These are phyloP conservation scores for Ramalina intermedia DNA, from an alignment of 495 filamentous ascomycete species.

Conservation along the genomic window DNA sequence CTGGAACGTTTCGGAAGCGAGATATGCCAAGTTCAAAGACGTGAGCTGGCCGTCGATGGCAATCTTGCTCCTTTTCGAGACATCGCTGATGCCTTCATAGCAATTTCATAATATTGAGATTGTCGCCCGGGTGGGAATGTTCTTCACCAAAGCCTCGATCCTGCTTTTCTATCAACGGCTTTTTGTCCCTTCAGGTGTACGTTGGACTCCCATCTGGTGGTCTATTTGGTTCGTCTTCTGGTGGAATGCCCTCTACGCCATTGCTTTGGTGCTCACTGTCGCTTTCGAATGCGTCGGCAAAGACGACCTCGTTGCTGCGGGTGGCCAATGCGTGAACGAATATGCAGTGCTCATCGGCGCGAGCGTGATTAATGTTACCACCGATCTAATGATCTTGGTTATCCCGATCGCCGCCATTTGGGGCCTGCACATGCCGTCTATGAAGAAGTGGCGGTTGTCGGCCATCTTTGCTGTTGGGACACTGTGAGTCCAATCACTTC, in stretches of 20 bases:
- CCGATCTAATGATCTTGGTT: conserved; percentile 36
- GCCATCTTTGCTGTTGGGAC: conserved; percentile 36
- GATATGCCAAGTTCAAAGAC: conserved; percentile 9
- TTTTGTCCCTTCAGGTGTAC: conserved; percentile 28
- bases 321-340: conserved; percentile 22
- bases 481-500: conserved; percentile 26
- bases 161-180: conserved; percentile 34
- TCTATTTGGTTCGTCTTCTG: conserved; percentile 22
- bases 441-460: conserved; percentile 32
- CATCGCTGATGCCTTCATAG: background rate
- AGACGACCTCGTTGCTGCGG: conserved; percentile 13
- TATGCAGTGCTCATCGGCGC: conserved; percentile 36
- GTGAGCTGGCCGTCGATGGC: background rate
- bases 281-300: conserved; percentile 30
- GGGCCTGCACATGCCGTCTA: conserved; percentile 29
- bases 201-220: conserved; percentile 12
- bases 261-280: conserved; percentile 28
- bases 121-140: conserved; percentile 22
- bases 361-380: conserved; percentile 35
- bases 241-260: conserved; percentile 27
- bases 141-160: conserved; percentile 37
- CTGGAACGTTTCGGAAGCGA: conserved; percentile 15
- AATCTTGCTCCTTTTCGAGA: background rate
- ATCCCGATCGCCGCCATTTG: conserved; percentile 36
- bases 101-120: conserved; percentile 15